These are phyloP conservation scores for Biscogniauxia mediterranea DNA, from an alignment of 2,329 filamentous ascomycete genomes.

Conservation along the genomic window DNA sequence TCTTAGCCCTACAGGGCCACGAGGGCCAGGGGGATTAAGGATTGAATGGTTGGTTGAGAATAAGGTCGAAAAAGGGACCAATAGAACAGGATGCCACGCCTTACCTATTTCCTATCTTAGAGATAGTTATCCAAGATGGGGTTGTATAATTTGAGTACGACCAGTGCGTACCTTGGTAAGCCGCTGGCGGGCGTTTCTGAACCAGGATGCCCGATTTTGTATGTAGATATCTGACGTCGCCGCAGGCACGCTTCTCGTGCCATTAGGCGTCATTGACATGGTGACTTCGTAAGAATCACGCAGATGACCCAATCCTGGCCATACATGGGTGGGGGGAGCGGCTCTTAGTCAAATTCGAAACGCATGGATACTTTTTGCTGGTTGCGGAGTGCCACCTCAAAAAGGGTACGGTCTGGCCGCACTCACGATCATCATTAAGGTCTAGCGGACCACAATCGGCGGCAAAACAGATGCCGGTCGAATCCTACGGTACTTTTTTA, in stretches of 20 bases:
- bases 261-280: background rate
- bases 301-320: background rate
- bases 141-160: background rate
- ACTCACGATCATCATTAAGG: background rate
- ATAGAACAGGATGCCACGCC: too few species aligned
- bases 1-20: background rate
- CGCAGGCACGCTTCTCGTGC: background rate
- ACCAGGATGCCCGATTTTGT: too few species aligned
- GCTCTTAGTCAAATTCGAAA: background rate
- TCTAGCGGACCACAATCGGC: background rate
- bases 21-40: background rate
- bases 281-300: background rate
- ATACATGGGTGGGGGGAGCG: background rate
- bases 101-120: background rate
- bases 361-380: background rate
- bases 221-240: background rate
- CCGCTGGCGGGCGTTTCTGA: too few species aligned
- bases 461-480: background rate
- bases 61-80: too few species aligned
- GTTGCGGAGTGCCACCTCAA: background rate
- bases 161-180: background rate
- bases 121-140: background rate
- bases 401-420: background rate
- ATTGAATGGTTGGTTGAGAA: background rate
- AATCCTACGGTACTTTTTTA: background rate